These are phyloP conservation scores for Magnaporthiopsis incrustans DNA, from an alignment of 2,329 filamentous ascomycete genomes.

Conservation along the genomic window DNA sequence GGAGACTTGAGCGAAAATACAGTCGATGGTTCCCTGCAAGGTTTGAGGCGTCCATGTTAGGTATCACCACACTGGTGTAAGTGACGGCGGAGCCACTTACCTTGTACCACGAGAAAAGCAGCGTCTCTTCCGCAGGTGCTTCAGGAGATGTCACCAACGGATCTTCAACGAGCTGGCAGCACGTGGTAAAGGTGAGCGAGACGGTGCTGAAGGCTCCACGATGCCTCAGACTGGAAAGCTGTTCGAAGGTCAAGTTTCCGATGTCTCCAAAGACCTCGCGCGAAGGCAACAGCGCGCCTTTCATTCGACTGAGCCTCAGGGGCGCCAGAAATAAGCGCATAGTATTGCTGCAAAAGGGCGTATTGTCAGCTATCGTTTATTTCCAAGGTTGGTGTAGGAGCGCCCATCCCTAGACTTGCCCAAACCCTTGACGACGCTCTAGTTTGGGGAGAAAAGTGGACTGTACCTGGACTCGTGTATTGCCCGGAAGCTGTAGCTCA, in stretches of 20 bases:
- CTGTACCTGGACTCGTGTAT: conserved; percentile 84
- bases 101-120: conserved; percentile 65
- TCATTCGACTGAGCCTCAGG: conserved; percentile 36
- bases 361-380: not conserved
- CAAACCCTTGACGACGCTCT: conserved; percentile 1
- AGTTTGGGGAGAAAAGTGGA: not conserved
- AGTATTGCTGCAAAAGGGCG: conserved; percentile 50
- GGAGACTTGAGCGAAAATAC: conserved; percentile 67
- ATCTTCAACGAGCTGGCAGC: conserved; percentile 59
- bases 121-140: conserved; percentile 26
- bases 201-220: conserved; percentile 92
- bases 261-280: conserved; percentile 53
- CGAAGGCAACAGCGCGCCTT: conserved; percentile 38
- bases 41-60: conserved; percentile 7
- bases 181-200: conserved; percentile 74
- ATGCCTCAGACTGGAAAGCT: conserved; percentile 77
- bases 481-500: conserved; percentile 92
- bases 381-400: conserved; percentile 13
- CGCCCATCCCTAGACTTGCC: not conserved
- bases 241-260: conserved; percentile 69
- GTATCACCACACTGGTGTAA: not conserved
- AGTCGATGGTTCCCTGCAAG: conserved; percentile 53
- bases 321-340: conserved; percentile 55
- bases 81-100: conserved; percentile 26
- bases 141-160: conserved; percentile 22